These are phyloP conservation scores for Termitomyces sp. DNA, from an alignment of 768 basidiomycete genomes.

Conservation along the genomic window DNA sequence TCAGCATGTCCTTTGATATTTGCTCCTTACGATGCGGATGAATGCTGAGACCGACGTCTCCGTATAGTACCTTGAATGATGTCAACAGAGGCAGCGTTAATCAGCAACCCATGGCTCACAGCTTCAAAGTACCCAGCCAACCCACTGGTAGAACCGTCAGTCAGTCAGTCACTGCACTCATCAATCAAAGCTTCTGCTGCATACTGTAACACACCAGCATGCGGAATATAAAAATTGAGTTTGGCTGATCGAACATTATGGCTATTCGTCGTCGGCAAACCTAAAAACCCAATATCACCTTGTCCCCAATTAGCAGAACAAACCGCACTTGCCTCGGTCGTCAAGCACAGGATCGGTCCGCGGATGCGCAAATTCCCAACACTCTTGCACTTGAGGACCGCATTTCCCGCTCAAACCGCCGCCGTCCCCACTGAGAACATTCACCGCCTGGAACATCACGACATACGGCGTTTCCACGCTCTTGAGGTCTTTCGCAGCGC, in stretches of 20 bases:
- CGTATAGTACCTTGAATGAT: slow-evolving; percentile 59
- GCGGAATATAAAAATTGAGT: slow-evolving; percentile 87
- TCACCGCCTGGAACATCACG: slow-evolving; percentile 95
- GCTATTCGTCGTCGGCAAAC: slow-evolving; percentile 88
- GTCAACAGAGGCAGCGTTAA: not conserved
- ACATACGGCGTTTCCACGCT: slow-evolving; percentile 94
- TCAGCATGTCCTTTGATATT: slow-evolving; percentile 94
- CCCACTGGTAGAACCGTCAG: slow-evolving; percentile 37
- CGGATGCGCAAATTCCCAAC: slow-evolving; percentile 98
- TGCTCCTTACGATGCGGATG: slow-evolving; percentile 85
- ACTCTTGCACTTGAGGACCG: slow-evolving; percentile 85
- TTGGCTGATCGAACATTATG: slow-evolving; percentile 90
- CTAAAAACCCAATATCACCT: slow-evolving; percentile 31
- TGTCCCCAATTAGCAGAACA: no score
- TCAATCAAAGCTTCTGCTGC: slow-evolving; percentile 11
- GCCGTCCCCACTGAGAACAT: slow-evolving; percentile 77
- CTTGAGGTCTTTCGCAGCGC: slow-evolving; percentile 58
- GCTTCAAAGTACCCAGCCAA: slow-evolving; percentile 98
- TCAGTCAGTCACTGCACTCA: not conserved
- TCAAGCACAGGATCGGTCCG: slow-evolving; percentile 73
- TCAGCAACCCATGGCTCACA: slow-evolving; percentile 19
- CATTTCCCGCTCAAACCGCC: slow-evolving; percentile 58
- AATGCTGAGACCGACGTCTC: slow-evolving; percentile 86
- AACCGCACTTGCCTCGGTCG: slow-evolving; percentile 43
- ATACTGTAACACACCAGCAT: slow-evolving; percentile 85